Percentiles rank a stretch among this genome's conserved stretches.
Conservation (phyloP, 768 basidiomycete genomes). For the Leccinum uliginosum region DNA sequence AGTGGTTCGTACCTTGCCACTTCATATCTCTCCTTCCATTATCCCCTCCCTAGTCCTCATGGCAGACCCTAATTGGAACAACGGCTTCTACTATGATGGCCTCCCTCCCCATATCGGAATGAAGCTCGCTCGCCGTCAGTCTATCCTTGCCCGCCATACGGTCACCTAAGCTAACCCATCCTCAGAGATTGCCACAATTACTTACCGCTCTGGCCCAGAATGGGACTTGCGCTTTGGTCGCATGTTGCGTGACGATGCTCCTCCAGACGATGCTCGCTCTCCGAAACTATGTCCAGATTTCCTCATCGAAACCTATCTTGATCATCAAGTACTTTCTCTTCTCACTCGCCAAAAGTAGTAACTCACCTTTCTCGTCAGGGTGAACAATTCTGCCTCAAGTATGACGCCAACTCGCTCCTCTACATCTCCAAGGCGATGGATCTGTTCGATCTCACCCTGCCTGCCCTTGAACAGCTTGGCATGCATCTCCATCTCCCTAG, state of each 20-base stretch:
- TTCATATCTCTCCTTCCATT: background rate
- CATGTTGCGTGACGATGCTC: constrained; percentile 42
- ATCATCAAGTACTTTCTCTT: constrained; percentile 61
- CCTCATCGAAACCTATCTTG: constrained; percentile 97
- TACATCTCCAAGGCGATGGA: constrained; percentile 99
- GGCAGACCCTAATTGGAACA: constrained; percentile 99
- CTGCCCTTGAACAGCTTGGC: constrained; percentile 67
- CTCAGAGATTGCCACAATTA: constrained; percentile 96
- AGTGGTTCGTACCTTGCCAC: constrained; percentile 57
- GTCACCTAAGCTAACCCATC: background rate
- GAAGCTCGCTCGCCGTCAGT: constrained; percentile 94
- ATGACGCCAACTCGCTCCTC: constrained; percentile 98
- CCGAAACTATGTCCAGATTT: constrained; percentile 96
- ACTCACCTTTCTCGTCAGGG: constrained; percentile 47
- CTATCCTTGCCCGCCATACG: background rate
- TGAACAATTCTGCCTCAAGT: constrained; percentile 96
- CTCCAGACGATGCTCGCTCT: constrained; percentile 8
- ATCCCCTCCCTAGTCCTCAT: constrained; percentile 68
- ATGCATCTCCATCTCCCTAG: constrained; percentile 37
- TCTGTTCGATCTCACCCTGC: constrained; percentile 88
- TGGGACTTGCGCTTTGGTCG: constrained; percentile 99
- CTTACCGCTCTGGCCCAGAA: constrained; percentile 97
- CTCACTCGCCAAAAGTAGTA: rapidly evolving
- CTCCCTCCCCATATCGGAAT: constrained; percentile 97
- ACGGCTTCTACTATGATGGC: constrained; percentile 94